Evolutionary conservation across 2,329 filamentous ascomycete genomes (phyloP), one percentile per base, ranked within the genome.

Genomic region (Thelonectria olida): DNA sequence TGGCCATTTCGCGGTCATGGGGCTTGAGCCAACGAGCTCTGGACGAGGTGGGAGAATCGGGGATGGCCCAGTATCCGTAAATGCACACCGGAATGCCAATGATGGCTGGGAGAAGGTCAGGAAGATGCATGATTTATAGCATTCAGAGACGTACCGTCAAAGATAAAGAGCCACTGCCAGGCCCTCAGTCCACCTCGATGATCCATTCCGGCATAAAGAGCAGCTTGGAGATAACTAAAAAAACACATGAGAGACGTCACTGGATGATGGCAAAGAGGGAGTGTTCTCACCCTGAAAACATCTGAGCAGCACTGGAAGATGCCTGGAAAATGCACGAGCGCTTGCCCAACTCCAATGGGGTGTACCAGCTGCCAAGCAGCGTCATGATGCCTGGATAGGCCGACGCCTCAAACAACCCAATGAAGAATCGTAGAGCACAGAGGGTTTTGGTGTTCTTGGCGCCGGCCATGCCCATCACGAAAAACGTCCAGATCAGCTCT

Each of bases 131-230:
- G n/a, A n/a, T n/a, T n/a, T n/a, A n/a, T n/a, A n/a, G n/a, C n/a
- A n/a, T 2, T 2, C 6, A 19, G 2, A 22, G 19, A 9, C 23
- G 17, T 17, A 63, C 79, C 79, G 58, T 82, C 80, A 65, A 82
- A 78, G 38, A 82, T 75, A 60, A 83, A 82, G 3, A 82, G 74
- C 79, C 79, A 83, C 44, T 78, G 76, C 80, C 79, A 83, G 0
- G 78, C 81, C 1, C 74, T 64, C 5, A 79, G 71, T 0, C 79
- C 79, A 5, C 71, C 58, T 2, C 61, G 67, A 1, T 78, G 77
- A 25, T 81, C 73, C 64, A 82, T 74, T 4, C 76, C 75, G 10
- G 67, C 72, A 45, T 80, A 79, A 0, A 82, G 71, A 2, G 73
- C 79, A 1, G 79, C 77, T 67, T 81, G 79, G 2, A 82, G 69